Conservation (phyloP, 2,329 filamentous ascomycete species). For the Pyrenochaeta sp. region DNA sequence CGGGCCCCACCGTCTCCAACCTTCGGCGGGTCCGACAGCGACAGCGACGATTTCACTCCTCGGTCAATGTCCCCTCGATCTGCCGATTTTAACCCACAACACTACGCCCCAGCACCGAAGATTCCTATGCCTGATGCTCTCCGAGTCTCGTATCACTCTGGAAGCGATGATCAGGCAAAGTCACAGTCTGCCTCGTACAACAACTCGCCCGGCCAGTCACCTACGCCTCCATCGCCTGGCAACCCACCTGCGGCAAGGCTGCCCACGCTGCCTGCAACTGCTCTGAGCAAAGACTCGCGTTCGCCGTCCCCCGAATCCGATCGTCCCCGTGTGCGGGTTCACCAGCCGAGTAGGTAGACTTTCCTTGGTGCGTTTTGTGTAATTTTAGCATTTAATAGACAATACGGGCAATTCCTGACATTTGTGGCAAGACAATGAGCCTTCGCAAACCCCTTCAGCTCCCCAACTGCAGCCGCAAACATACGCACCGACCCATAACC, state of each 20-base stretch:
- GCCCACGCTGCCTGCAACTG: slow-evolving; percentile 35
- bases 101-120: slow-evolving; percentile 38
- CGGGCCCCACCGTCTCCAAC: slow-evolving; percentile 27
- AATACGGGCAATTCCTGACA: slow-evolving; percentile 35
- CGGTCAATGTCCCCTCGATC: slow-evolving; percentile 34
- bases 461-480: slow-evolving; percentile 24
- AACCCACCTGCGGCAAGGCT: slow-evolving; percentile 33
- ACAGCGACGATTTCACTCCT: slow-evolving; percentile 32
- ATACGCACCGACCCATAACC: slow-evolving; percentile 36
- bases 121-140: slow-evolving; percentile 37
- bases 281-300: slow-evolving; percentile 29
- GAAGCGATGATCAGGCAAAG: slow-evolving; percentile 19
- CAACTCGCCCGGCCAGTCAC: slow-evolving; percentile 31
- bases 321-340: slow-evolving; percentile 25
- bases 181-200: slow-evolving; percentile 44
- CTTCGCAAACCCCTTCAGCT: slow-evolving; percentile 21
- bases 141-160: slow-evolving; percentile 32
- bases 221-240: slow-evolving; percentile 34
- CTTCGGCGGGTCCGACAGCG: slow-evolving; percentile 40
- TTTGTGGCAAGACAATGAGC: slow-evolving; percentile 27
- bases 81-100: slow-evolving; percentile 29
- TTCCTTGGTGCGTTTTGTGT: slow-evolving; percentile 35
- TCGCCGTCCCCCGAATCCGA: slow-evolving; percentile 28
- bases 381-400: slow-evolving; percentile 37
- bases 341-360: slow-evolving; percentile 45